phyloP scores from a whole-genome alignment of 148 eudicot species.

The Drosera capensis region DNA sequence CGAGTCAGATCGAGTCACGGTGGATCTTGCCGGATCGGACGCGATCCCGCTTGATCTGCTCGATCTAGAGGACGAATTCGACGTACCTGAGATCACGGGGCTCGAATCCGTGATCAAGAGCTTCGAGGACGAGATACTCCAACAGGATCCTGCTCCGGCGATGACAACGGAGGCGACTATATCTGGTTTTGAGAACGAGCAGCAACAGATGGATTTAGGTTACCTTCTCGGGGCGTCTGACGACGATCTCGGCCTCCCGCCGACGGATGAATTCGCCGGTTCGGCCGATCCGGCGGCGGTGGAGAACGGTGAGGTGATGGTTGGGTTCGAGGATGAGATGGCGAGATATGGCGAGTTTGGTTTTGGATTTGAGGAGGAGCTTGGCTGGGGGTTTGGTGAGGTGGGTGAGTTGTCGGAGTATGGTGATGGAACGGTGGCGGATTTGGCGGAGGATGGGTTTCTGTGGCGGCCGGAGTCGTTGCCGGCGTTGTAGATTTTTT shows the following conservation, averaged over 20 bases:
- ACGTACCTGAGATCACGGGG: conserved; percentile 9
- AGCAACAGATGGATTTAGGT: conserved; percentile 16
- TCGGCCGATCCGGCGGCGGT: neutral
- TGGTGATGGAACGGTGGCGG: conserved; percentile 4
- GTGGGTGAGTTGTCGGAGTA: conserved; percentile 8
- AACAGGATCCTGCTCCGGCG: neutral
- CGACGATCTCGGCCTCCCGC: conserved; percentile 38
- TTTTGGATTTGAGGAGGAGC: conserved; percentile 6
- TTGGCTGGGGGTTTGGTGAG: neutral
- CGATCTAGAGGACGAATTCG: conserved; percentile 17
- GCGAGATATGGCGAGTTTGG: neutral
- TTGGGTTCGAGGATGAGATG: conserved; percentile 7
- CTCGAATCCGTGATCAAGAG: conserved; percentile 30
- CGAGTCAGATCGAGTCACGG: neutral
- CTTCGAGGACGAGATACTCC: conserved; percentile 25
- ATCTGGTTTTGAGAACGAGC: neutral
- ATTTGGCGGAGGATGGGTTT: conserved; percentile 7
- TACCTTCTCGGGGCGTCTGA: conserved; percentile 36
- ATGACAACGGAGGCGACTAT: neutral
- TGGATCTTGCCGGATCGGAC: neutral
- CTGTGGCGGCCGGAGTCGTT: conserved; percentile 6
- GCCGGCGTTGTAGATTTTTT: conserved; percentile 7
- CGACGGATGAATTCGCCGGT: conserved; percentile 5
- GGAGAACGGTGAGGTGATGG: neutral
- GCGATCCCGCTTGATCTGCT: conserved; percentile 8